Conservation (phyloP, 192 early-diverging fungal species). For the Gryganskiella cystojenkinii region DNA sequence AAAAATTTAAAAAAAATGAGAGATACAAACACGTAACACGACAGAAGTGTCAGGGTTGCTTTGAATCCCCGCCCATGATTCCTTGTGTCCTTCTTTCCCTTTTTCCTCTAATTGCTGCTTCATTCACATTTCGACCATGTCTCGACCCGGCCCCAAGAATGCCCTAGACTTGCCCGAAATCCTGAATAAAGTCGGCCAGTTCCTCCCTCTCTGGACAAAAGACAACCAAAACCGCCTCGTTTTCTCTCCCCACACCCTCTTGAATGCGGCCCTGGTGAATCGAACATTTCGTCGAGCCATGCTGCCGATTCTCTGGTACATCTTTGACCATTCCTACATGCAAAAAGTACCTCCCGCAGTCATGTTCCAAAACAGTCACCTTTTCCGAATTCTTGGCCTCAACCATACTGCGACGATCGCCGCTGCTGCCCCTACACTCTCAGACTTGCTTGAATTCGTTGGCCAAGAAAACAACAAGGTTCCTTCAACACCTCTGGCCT, state of each 20-base stretch:
- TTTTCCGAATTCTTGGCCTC: constrained; percentile 2
- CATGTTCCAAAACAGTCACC: constrained; percentile 2
- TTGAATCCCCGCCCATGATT: too few relatives aligned
- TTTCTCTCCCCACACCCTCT: background rate
- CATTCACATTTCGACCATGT: background rate
- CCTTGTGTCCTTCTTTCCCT: too few relatives aligned
- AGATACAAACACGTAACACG: too few relatives aligned
- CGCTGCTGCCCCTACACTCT: too few relatives aligned
- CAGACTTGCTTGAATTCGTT: too few relatives aligned
- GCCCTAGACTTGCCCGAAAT: constrained; percentile 29
- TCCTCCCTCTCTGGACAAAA: constrained; percentile 23
- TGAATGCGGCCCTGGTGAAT: background rate
- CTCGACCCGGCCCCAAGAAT: background rate
- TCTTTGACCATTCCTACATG: background rate
- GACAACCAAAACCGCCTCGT: background rate
- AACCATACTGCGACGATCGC: too few relatives aligned
- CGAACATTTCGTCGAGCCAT: constrained; percentile 7
- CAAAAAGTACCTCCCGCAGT: background rate
- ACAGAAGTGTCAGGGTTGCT: too few relatives aligned
- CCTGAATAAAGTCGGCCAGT: constrained; percentile 9
- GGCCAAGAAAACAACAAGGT: too few relatives aligned
- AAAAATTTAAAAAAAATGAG: too few relatives aligned
- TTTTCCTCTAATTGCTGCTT: background rate
- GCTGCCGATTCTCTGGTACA: constrained; percentile 13
- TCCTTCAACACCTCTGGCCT: too few relatives aligned